Evolutionary conservation across 768 basidiomycete genomes (phyloP), one percentile per base, ranked within the genome.

Genomic region (Hypsizygus marmoreus): DNA sequence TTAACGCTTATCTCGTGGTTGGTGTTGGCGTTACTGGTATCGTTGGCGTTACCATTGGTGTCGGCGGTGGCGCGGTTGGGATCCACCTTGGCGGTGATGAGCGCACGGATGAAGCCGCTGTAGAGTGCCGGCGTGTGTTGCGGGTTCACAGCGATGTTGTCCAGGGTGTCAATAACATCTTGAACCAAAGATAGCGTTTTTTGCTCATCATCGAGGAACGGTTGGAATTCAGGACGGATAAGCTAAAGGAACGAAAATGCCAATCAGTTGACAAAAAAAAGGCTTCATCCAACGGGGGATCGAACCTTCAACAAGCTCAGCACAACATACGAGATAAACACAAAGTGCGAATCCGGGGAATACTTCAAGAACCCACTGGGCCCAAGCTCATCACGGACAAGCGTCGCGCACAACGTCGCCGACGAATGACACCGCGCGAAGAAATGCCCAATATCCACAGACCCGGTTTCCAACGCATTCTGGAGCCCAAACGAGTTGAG

Each of bases 401-500:
- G 68, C 25, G 70, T 70, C 12, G 87, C 86, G 60, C 87, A 85
- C 6, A 81, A 71, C 20, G 79, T 82, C 2, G 91, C 91, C 7
- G 81, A 76, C 3, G 79, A 74, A 62, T 92, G 83, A 49, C 86
- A 87, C 25, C 88, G 80, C 11, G 82, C 79, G 59, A 93, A 92
- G 70, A 93, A 93, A 67, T 93, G 84, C 0, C 84, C 84, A 31
- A 90, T 84, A 59, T 93, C 82, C 32, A 88, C 66, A 0, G 78
- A 67, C 3, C 80, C 75, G 14, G 80, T 77, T 66, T 95, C 95
- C 45, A 97, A 69, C n/a, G 95, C 92, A 59, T 95, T 90, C 65
- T 99, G 95, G 32, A 99, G 76, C 9, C 95, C 95, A 56, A 99
- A 99, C 1, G 95, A 95, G 61, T 97, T 94, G 47, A 97, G 71